Evolutionary conservation across 768 basidiomycete species (phyloP), one percentile per base, ranked within the genome.

Genomic region (Suillus subluteus): DNA sequence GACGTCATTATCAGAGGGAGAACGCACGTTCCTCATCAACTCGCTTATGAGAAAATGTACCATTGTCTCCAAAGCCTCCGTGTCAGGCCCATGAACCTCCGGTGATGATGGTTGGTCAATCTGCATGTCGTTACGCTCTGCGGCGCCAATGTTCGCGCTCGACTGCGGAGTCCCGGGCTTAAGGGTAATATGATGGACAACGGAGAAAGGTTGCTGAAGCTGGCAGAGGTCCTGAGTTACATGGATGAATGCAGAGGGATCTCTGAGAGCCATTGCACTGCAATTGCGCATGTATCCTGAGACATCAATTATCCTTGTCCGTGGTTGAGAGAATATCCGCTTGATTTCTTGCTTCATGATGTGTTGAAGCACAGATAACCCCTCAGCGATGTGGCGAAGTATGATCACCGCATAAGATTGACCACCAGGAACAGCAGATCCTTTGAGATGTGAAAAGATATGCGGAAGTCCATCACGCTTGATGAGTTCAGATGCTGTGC

Each of bases 361-460:
- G 12, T 80, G 81, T 65, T 87, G 84, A 52, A 99, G 75, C 9
- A 84, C 85, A 3, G 79, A 73, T 2, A 82, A 72, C 69, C 96
- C 94, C 78, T 99, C 98, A 59, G 96, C 87, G 62, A 94, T 79
- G 74, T 99, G 98, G 8, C 98, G 91, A n/a, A 98, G 82, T 67
- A 98, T 91, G 72, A 91, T 92, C 50, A 90, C 88, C 63, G 95
- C 86, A 75, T 95, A 94, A 0, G 92, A 88, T 56, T 94, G 94
- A 69, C 89, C 91, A 23, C 91, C 89, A 37, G 82, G 76, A 18
- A 89, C 83, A 0, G 88, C 81, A 6, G 83, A 79, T 21, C 82
- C 79, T 69, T 87, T 86, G 70, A 96, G 82, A 38, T 89, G 86
- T 63, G 84, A 82, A 79, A 97, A 89, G 23, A 98, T 81, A 23